Evolutionary conservation across 164 flowering plant genomes (phyloP), one percentile per base, ranked within the genome.

Genomic region (Macadamia tetraphylla): DNA sequence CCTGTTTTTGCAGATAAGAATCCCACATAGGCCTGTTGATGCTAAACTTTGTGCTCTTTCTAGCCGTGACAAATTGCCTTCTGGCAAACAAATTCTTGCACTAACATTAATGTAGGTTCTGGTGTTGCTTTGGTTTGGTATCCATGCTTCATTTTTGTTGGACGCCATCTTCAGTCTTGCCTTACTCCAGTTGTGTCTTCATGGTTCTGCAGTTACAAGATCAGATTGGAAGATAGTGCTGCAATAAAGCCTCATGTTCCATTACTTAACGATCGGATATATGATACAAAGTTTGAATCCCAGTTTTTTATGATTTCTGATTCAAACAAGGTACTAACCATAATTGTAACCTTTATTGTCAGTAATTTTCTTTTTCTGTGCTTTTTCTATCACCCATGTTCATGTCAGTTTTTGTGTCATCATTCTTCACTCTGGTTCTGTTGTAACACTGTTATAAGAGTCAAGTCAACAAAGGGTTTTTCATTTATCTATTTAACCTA

Each of bases 241-340:
- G 86, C 89, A 67, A 75, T 94, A 67, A 89, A 79, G 73, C 99
- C 99, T 62, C 77, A 76, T 15, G 79, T 94, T 76, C 99, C 99
- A 64, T 80, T 90, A 62, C 88, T 94, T 56, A 92, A 94, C 71
- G 81, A 89, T 77, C 97, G 99, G n/a, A 74, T 92, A 15, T 94
- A 94, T 80, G 99, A 94, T 75, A 94, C 78, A 44, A 92, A 92
- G 67, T 92, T 94, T 72, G 98, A 94, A 76, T 94, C 99, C 60
- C 99, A 94, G 60, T 94, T 94, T 78, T 94, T 92, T 72, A 84
- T 94, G 91, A 89, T 94, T 70, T 88, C 90, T 55, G 98, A 94
- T 80, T 35, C 79, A 61, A 94, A 94, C 84, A 94, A 92, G 97
- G 99, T 94, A 78, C 42, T 52, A 6, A 13, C 35, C 9, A 32